Evolutionary conservation across 1,139 yeast species (phyloP).

Genomic region (Hyphopichia wangnamkhiaoensis): DNA sequence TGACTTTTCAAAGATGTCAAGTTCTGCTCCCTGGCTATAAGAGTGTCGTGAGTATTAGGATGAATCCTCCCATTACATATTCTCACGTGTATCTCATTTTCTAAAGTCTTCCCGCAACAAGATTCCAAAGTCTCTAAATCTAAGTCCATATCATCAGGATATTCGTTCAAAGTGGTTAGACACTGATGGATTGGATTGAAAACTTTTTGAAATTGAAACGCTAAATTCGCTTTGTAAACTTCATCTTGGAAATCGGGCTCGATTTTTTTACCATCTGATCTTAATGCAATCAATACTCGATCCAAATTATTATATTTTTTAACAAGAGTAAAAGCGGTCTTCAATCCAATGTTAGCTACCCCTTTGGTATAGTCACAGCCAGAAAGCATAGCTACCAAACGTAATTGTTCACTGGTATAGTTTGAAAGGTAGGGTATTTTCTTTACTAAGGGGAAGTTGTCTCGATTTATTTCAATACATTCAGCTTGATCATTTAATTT

Average conservation of each 20-base stretch:
- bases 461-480: constrained; percentile 67
- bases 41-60: constrained; percentile 58
- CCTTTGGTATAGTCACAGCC: constrained; percentile 98
- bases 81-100: constrained; percentile 46
- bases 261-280: constrained; percentile 62
- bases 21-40: constrained; percentile 49
- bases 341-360: constrained; percentile 75
- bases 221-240: constrained; percentile 66
- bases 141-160: constrained; percentile 42
- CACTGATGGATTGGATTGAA: constrained; percentile 59
- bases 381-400: constrained; percentile 80
- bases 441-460: constrained; percentile 48
- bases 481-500: constrained; percentile 78
- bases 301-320: constrained; percentile 53
- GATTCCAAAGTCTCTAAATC: constrained; percentile 44
- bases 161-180: constrained; percentile 59
- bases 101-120: constrained; percentile 64
- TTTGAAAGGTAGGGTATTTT: constrained; percentile 47
- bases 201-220: constrained; percentile 86
- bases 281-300: constrained; percentile 55
- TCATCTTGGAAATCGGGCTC: constrained; percentile 64
- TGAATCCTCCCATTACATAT: constrained; percentile 68
- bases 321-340: constrained; percentile 70
- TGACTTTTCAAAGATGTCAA: constrained; percentile 23
- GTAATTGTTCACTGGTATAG: constrained; percentile 57